Evolutionary conservation across 176 grass and related monocot species (phyloP).

Genomic region (Cenchrus americanus): DNA sequence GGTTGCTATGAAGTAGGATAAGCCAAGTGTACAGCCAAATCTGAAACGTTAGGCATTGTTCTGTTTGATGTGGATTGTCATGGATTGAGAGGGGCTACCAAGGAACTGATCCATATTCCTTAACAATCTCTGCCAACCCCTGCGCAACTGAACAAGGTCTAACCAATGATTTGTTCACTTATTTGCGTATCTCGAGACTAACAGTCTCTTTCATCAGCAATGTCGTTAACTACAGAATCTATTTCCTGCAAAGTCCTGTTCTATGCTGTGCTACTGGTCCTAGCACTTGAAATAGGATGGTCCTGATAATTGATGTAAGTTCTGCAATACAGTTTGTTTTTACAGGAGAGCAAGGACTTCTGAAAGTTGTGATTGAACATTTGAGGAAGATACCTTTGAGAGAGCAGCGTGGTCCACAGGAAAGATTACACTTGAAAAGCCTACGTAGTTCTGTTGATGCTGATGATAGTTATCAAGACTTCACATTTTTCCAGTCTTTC

Average conservation of each 20-base stretch:
- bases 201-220: slow-evolving; percentile 38
- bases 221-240: not conserved
- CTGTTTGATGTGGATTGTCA: not conserved
- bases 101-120: not conserved
- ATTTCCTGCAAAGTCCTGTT: slow-evolving; percentile 12
- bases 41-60: not conserved
- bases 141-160: not conserved
- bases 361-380: slow-evolving; percentile 82
- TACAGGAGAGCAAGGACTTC: slow-evolving; percentile 83
- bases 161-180: not conserved
- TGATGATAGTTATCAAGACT: slow-evolving; percentile 68
- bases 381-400: slow-evolving; percentile 94
- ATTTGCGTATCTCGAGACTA: slow-evolving; percentile 27
- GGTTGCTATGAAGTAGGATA: slow-evolving; percentile 16
- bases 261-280: slow-evolving; percentile 11
- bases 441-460: slow-evolving; percentile 77
- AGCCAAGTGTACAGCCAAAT: not conserved
- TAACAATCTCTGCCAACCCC: not conserved
- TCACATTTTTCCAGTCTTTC: slow-evolving; percentile 97
- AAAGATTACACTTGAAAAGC: slow-evolving; percentile 92
- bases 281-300: slow-evolving; percentile 28
- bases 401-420: slow-evolving; percentile 91
- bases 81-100: not conserved
- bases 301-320: slow-evolving; percentile 31
- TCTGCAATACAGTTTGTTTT: slow-evolving; percentile 81